phyloP scores from a whole-genome alignment of 2,329 filamentous ascomycete genomes.

The Cladorrhinum sp. region DNA sequence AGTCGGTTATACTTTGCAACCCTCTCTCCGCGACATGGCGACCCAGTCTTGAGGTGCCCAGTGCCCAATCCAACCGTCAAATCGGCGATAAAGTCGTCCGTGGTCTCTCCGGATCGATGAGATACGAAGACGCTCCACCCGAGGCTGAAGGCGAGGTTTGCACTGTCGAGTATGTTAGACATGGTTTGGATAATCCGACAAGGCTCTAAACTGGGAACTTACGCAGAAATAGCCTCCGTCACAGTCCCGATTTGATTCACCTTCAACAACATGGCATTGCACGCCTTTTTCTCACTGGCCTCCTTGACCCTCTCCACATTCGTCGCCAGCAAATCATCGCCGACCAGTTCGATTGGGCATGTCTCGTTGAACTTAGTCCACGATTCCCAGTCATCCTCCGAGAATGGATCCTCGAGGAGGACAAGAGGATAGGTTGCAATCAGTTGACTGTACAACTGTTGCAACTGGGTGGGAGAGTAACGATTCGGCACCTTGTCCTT shows the following conservation, averaged over 20 bases:
- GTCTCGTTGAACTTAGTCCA: slow-evolving; percentile 37
- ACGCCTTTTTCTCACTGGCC: slow-evolving; percentile 38
- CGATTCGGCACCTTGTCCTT: slow-evolving; percentile 29
- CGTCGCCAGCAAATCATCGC: slow-evolving; percentile 41
- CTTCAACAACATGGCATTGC: slow-evolving; percentile 41
- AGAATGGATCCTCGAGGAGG: slow-evolving; percentile 15
- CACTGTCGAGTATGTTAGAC: slow-evolving; percentile 18
- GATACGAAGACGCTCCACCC: slow-evolving; percentile 43
- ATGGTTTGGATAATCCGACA: neutral
- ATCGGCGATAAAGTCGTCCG: slow-evolving; percentile 44
- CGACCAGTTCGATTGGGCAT: slow-evolving; percentile 37
- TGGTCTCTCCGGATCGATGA: slow-evolving; percentile 42
- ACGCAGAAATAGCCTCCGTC: slow-evolving; percentile 39
- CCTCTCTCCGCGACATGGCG: slow-evolving; percentile 39
- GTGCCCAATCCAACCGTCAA: slow-evolving; percentile 37
- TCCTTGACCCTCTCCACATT: slow-evolving; percentile 35
- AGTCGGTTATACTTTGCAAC: slow-evolving; percentile 44
- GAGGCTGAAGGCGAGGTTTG: slow-evolving; percentile 32
- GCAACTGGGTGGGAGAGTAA: slow-evolving; percentile 17
- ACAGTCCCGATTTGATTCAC: slow-evolving; percentile 44
- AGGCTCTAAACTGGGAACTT: slow-evolving; percentile 13
- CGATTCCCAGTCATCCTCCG: slow-evolving; percentile 19
- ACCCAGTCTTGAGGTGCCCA: slow-evolving; percentile 41
- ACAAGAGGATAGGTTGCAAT: slow-evolving; percentile 10
- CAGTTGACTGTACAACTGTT: slow-evolving; percentile 13